Conservation (phyloP, 1,284 basidiomycete species). For the Cutaneotrichosporon sp. region DNA sequence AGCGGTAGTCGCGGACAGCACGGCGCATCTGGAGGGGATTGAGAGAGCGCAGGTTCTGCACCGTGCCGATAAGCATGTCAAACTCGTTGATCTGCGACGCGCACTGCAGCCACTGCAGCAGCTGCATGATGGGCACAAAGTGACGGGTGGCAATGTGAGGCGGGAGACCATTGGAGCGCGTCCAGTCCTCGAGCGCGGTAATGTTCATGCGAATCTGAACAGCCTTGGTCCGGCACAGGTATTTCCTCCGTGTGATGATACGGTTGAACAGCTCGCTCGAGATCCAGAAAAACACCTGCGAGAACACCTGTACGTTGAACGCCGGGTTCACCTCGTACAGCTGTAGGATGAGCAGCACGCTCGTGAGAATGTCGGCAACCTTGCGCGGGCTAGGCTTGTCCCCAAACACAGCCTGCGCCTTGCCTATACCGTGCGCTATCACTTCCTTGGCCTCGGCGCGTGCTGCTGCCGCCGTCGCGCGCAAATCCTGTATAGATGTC, state of each 20-base stretch:
- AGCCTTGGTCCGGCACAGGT: conserved; percentile 83
- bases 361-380: conserved; percentile 75
- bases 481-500: conserved; percentile 32
- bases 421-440: conserved; percentile 16
- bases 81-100: conserved; percentile 76
- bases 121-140: conserved; percentile 75
- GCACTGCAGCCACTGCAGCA: conserved; percentile 64
- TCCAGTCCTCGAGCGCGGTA: conserved; percentile 84
- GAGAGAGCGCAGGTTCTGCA: conserved; percentile 76
- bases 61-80: conserved; percentile 77
- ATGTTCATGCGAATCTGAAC: conserved; percentile 88
- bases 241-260: conserved; percentile 83
- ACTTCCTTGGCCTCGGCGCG: conserved; percentile 19
- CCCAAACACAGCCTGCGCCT: conserved; percentile 19
- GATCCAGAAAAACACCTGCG: conserved; percentile 61
- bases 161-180: conserved; percentile 65
- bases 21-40: conserved; percentile 94
- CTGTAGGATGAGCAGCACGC: conserved; percentile 77
- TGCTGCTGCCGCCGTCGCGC: conserved; percentile 9
- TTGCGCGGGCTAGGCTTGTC: conserved; percentile 53
- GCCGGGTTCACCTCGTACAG: conserved; percentile 88
- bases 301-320: conserved; percentile 84
- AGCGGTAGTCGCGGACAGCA: conserved; percentile 88
- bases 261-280: conserved; percentile 88
- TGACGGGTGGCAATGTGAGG: conserved; percentile 67